A percentile compares a stretch with the other conserved stretches of the same genome.
These are phyloP conservation scores for Colletotrichum sp. DNA, from an alignment of 2,329 filamentous ascomycete genomes.

Conservation along the genomic window DNA sequence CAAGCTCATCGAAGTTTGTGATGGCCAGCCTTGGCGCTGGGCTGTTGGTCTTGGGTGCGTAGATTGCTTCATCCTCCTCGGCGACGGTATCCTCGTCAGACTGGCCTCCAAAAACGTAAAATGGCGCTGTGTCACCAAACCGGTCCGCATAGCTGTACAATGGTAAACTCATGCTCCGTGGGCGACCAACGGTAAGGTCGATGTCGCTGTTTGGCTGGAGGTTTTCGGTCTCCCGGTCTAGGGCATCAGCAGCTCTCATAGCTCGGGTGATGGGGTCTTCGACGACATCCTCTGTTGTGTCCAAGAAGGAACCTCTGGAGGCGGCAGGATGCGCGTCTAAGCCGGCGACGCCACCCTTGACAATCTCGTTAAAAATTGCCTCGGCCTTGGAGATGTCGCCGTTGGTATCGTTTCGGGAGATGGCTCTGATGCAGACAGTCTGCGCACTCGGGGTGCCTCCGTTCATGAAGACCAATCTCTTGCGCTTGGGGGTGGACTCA, in stretches of 20 bases:
- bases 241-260: slow-evolving; percentile 64
- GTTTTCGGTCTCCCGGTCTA: slow-evolving; percentile 60
- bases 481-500: slow-evolving; percentile 48
- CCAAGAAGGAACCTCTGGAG: background rate
- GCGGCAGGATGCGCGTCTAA: slow-evolving; percentile 26
- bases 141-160: slow-evolving; percentile 49
- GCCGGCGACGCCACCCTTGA: slow-evolving; percentile 53
- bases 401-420: slow-evolving; percentile 56
- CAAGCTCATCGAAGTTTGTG: slow-evolving; percentile 60
- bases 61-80: background rate
- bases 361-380: slow-evolving; percentile 53
- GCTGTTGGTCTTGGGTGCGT: background rate
- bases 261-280: slow-evolving; percentile 58
- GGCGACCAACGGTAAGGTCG: slow-evolving; percentile 48
- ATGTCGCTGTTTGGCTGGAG: slow-evolving; percentile 56
- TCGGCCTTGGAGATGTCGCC: slow-evolving; percentile 57
- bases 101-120: slow-evolving; percentile 51
- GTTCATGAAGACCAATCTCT: slow-evolving; percentile 64
- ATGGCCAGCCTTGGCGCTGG: slow-evolving; percentile 31
- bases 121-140: slow-evolving; percentile 49
- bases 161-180: slow-evolving; percentile 56
- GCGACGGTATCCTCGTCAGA: background rate
- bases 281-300: slow-evolving; percentile 1
- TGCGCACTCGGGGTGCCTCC: slow-evolving; percentile 63
- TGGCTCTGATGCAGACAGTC: slow-evolving; percentile 57